Base-by-base conservation (phyloP, 352 stramenopile genomes). In the Phytophthora macrochlamydospora region DNA sequence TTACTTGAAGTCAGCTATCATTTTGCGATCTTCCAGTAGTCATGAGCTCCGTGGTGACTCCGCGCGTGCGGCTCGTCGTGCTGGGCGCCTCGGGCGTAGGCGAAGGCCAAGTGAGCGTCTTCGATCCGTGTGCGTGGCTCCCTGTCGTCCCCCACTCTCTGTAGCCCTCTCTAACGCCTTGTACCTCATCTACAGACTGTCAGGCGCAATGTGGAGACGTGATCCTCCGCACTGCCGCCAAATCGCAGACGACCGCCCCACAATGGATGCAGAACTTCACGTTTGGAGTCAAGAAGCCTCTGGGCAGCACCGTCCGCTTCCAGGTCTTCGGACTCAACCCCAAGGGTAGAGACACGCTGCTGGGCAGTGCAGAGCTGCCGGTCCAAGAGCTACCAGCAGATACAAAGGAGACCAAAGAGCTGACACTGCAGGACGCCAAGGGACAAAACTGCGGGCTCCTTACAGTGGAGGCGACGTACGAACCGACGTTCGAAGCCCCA, bases 261-360 rank as follows among this genome's bases (percentile, higher is more conserved):
- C 51, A 71, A 46, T 93, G 82, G 84, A 57, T 73, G 18, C 69
- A 89, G 44, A 73, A 79, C 43, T 77, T 87, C 54, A 78, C 67
- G 11, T 89, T 93, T 35, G 78, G 81, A 32, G 71, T 83, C 37
- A 75, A 76, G 54, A 78, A 83, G 51, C 62, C 76, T 43, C 71
- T 90, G 31, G 81, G 76, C 33, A 73, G 81, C 37, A 45, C 24
- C 14, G 68, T 88, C 1, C 33, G 14, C 29, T 86, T 92, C 64
- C 78, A 79, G 49, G 68, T 92, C 31, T 85, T 80, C n/a, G 75
- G 71, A 33, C 63, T 83, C 40, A 85, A 76, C 48, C 74, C 31
- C 60, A 69, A 11, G 73, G 67, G 3, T 0, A 59, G 75, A 18
- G 79, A 83, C 57, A 65, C 81, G 40, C 56, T 81, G 4, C 56